Evolutionary conservation across 306 rosid genomes (phyloP).

Genomic region (Pachyrhizus erosus): DNA sequence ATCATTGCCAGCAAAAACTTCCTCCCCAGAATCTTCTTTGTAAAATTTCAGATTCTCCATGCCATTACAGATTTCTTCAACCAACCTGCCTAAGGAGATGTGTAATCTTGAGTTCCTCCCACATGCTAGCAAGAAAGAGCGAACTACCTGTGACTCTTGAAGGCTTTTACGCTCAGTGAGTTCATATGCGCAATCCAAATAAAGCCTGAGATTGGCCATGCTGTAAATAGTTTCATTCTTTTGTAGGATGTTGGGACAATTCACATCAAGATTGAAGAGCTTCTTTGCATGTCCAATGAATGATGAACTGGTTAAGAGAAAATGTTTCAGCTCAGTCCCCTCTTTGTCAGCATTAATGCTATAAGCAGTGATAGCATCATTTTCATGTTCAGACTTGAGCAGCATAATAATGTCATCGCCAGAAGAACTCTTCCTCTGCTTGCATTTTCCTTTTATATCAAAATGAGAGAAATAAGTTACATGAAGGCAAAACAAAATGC

Average conservation of each 20-base stretch:
- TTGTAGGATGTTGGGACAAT: background rate
- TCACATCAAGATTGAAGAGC: conserved; percentile 9
- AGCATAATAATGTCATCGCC: background rate
- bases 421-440: background rate
- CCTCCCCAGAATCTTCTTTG: conserved; percentile 43
- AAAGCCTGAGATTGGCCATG: background rate
- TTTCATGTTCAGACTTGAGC: background rate
- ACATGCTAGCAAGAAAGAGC: background rate
- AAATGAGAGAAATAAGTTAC: background rate
- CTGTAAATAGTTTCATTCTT: background rate
- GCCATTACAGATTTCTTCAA: conserved; percentile 57
- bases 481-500: background rate
- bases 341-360: background rate
- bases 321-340: conserved; percentile 7
- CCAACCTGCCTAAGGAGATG: conserved; percentile 23
- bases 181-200: conserved; percentile 17
- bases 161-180: background rate
- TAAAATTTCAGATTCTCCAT: conserved; percentile 48
- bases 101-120: background rate
- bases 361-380: background rate
- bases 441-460: background rate
- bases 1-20: conserved; percentile 43
- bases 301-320: background rate
- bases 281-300: conserved; percentile 17
- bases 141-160: conserved; percentile 8